phyloP scores from a whole-genome alignment of 495 filamentous ascomycete genomes.

The Tetracladium marchalianum region DNA sequence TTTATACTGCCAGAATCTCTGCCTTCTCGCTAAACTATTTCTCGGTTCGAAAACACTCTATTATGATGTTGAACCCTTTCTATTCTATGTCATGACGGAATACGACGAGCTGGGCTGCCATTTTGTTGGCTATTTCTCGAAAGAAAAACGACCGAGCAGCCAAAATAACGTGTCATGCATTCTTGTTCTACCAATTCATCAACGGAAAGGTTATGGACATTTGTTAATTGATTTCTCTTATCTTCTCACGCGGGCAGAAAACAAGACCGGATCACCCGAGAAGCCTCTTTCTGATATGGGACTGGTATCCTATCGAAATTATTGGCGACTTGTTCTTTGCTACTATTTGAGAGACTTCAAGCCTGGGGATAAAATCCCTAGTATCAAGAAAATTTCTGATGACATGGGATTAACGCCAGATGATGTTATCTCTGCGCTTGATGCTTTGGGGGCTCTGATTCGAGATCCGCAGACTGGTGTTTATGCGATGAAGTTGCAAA shows the following conservation, averaged over 20 bases:
- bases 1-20: constrained; percentile 95
- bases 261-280: constrained; percentile 91
- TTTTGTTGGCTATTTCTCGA: constrained; percentile 98
- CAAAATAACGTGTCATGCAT: constrained; percentile 98
- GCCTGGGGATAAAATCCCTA: constrained; percentile 23
- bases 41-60: constrained; percentile 96
- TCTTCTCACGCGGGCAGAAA: constrained; percentile 82
- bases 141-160: constrained; percentile 92
- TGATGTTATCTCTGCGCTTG: constrained; percentile 87
- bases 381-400: constrained; percentile 73
- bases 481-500: constrained; percentile 82
- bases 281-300: constrained; percentile 98
- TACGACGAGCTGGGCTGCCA: constrained; percentile 89
- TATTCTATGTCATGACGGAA: constrained; percentile 98
- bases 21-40: constrained; percentile 91
- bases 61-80: constrained; percentile 95
- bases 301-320: constrained; percentile 90
- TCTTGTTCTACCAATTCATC: constrained; percentile 87
- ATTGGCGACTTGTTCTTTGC: constrained; percentile 85
- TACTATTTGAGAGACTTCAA: constrained; percentile 47
- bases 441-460: constrained; percentile 79
- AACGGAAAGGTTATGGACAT: constrained; percentile 94
- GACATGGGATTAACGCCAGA: constrained; percentile 93
- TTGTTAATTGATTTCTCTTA: constrained; percentile 98
- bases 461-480: constrained; percentile 78